Base-by-base conservation (phyloP, 495 filamentous ascomycete species). In the Aspergillus steynii region DNA sequence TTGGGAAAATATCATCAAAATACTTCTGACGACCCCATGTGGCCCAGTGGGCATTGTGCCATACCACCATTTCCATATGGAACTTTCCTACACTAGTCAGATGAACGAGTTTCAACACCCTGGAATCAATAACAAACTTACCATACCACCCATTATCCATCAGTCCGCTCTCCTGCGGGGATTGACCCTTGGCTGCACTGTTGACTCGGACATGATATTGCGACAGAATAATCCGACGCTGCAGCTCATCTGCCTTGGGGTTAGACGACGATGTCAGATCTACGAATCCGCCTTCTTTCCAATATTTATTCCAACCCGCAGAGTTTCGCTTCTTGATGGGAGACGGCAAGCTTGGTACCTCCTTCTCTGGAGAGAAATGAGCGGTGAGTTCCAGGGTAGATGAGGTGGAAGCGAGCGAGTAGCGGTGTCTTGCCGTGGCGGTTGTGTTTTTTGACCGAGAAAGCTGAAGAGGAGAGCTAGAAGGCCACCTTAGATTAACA, bases 61-160 rank as follows among this genome's bases (percentile, higher is more conserved):
- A 65, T 4, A 65, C 55, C 5, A 65, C 59, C 63, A 65, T 65
- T 46, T 65, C 63, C 63, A 65, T 65, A 15, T 65, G 63, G 46
- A 65, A 65, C 20, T 65, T 65, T 5, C 58, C 58, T 64, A 15
- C 0, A 51, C 4, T 6, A 32, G 29, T 29, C 25, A 34, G n/a
- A 50, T 53, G 42, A 20, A 25, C 29, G 15, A 50, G 20, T 20
- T 20, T 20, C 20, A 20, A 20, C 20, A 20, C 20, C 20, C 20
- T 20, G 20, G 20, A 20, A 20, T 20, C 20, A 20, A 20, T 0
- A 20, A 20, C 20, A 20, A 15, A 63, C 61, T 9, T 50, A 56
- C 63, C 63, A 50, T 65, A 65, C 63, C 63, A 65, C 55, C 63
- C 63, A 34, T 65, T 65, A 20, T 65, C 61, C 63, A 65, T 65